These are phyloP conservation scores for Gryganskiella cystojenkinii DNA, from an alignment of 192 early-diverging fungal genomes.

Conservation along the genomic window DNA sequence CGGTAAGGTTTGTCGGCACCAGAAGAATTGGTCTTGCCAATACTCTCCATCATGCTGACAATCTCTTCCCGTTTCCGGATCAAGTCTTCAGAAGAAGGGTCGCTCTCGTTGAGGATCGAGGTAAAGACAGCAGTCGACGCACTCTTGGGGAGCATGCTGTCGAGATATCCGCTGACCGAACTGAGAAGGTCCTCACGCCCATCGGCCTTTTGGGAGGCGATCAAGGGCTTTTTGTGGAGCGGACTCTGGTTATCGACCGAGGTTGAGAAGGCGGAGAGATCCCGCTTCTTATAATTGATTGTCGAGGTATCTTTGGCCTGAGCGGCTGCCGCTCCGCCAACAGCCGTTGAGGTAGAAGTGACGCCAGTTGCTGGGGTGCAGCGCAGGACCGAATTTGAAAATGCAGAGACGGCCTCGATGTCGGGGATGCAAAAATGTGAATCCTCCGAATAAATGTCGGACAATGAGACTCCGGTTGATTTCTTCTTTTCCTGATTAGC, in stretches of 20 bases:
- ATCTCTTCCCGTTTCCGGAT: conserved; percentile 54
- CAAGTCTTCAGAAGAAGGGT: conserved; percentile 32
- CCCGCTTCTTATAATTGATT: conserved; percentile 22
- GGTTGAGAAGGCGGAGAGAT: conserved; percentile 32
- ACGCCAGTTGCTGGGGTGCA: not conserved
- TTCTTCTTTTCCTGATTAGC: conserved; percentile 22
- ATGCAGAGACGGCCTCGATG: conserved; percentile 39
- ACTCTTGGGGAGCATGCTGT: conserved; percentile 38
- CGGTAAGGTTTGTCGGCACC: conserved; percentile 82
- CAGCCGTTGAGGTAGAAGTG: not conserved
- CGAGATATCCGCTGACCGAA: conserved; percentile 43
- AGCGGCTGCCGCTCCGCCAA: conserved; percentile 1
- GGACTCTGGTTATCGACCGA: conserved; percentile 43
- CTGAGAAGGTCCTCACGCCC: conserved; percentile 36
- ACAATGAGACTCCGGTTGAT: conserved; percentile 49
- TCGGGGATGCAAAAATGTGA: conserved; percentile 30
- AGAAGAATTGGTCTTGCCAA: conserved; percentile 19
- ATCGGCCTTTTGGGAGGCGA: not conserved
- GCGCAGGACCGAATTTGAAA: conserved; percentile 38
- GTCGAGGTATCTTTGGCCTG: not conserved
- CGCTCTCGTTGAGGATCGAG: conserved; percentile 4
- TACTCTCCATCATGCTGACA: conserved; percentile 54
- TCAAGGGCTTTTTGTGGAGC: conserved; percentile 23
- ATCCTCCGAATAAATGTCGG: conserved; percentile 52
- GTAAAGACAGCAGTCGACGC: conserved; percentile 3